Conservation (phyloP, 805 yeast genomes). For the Ogataea methylovora region DNA sequence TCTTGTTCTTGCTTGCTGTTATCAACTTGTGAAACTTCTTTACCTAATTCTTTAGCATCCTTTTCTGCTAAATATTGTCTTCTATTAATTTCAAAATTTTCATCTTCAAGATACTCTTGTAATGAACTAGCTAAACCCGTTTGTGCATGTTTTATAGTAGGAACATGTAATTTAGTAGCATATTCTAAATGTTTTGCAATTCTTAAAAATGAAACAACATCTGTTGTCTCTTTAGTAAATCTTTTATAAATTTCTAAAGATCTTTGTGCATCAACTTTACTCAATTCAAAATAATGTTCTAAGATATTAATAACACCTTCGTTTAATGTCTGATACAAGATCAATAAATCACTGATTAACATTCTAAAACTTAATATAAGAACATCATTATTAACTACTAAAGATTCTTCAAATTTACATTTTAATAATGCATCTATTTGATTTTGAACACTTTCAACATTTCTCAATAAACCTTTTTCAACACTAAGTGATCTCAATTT, state of each 20-base stretch:
- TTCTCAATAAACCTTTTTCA: slow-evolving; percentile 75
- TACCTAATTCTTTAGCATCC: slow-evolving; percentile 29
- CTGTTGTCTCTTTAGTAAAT: slow-evolving; percentile 79
- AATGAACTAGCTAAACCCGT: slow-evolving; percentile 82
- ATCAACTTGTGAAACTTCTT: background rate
- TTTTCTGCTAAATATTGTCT: slow-evolving; percentile 70
- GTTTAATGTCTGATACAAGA: slow-evolving; percentile 82
- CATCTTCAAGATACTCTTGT: slow-evolving; percentile 84
- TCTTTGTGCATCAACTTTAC: slow-evolving; percentile 76
- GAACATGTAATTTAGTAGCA: slow-evolving; percentile 84
- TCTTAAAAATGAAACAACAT: slow-evolving; percentile 80
- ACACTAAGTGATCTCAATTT: slow-evolving; percentile 58
- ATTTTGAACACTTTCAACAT: slow-evolving; percentile 75
- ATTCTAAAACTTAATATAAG: slow-evolving; percentile 77
- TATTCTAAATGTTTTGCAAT: slow-evolving; percentile 85
- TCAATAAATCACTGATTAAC: slow-evolving; percentile 81
- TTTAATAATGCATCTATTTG: slow-evolving; percentile 72
- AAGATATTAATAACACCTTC: slow-evolving; percentile 93
- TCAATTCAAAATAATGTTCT: slow-evolving; percentile 93
- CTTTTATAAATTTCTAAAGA: slow-evolving; percentile 77
- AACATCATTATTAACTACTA: slow-evolving; percentile 79
- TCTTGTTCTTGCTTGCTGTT: slow-evolving; percentile 8
- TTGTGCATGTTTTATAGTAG: slow-evolving; percentile 95
- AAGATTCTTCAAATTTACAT: slow-evolving; percentile 71
- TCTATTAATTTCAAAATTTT: slow-evolving; percentile 74